Evolutionary conservation across 768 basidiomycete species (phyloP).

Genomic region (Pisolithus albus): DNA sequence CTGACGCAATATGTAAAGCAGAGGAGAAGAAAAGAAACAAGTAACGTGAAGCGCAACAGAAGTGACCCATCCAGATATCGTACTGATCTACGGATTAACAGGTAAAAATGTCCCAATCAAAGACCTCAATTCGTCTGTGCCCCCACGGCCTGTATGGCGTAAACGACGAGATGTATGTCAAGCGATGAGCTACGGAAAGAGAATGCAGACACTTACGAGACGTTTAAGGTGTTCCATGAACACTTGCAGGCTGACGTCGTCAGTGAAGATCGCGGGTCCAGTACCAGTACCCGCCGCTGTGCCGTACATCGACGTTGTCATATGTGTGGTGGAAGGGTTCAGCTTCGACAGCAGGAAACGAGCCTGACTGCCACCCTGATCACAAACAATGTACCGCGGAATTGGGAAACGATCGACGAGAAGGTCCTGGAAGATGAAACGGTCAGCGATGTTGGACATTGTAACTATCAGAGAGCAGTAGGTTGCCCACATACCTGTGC

Average conservation of each 20-base stretch:
- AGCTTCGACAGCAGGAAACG: slow-evolving; percentile 96
- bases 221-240: slow-evolving; percentile 98
- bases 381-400: slow-evolving; percentile 95
- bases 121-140: slow-evolving; percentile 53
- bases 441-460: neutral
- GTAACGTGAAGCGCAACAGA: neutral
- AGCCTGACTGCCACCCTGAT: slow-evolving; percentile 95
- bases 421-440: slow-evolving; percentile 57
- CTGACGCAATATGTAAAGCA: no score
- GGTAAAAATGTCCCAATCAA: neutral
- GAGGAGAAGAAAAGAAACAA: neutral
- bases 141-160: slow-evolving; percentile 47
- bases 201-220: slow-evolving; percentile 46
- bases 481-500: slow-evolving; percentile 58
- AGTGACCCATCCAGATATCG: neutral
- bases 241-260: slow-evolving; percentile 95
- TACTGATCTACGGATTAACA: neutral
- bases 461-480: neutral
- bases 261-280: slow-evolving; percentile 96
- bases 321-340: slow-evolving; percentile 97
- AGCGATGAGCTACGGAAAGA: neutral
- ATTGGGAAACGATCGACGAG: slow-evolving; percentile 95
- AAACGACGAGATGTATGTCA: neutral
- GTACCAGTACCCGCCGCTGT: slow-evolving; percentile 53
- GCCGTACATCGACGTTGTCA: slow-evolving; percentile 90